Evolutionary conservation across 306 rosid species (phyloP).

Genomic region (Vigna reflexopilosa): DNA sequence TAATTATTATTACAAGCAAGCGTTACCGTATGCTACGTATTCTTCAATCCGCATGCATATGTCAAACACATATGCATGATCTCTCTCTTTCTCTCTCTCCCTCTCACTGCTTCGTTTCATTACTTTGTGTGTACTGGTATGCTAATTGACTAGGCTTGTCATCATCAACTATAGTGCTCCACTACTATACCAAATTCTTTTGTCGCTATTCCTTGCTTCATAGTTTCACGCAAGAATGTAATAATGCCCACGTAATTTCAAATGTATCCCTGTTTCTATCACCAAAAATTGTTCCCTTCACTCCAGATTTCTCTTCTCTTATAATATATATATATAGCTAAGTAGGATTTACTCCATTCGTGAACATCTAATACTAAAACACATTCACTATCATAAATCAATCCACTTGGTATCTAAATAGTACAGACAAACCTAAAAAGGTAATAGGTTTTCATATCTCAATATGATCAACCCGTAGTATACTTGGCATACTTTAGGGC

Average conservation of each 20-base stretch:
- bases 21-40: neutral
- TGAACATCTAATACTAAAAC: neutral
- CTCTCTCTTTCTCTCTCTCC: no score
- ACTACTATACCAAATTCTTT: neutral
- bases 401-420: neutral
- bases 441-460: constrained; percentile 15
- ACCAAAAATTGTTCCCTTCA: neutral
- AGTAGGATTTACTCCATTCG: neutral
- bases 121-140: neutral
- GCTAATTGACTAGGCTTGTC: neutral
- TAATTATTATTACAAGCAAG: constrained; percentile 2
- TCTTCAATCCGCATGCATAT: constrained; percentile 3
- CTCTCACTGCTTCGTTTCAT: neutral
- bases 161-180: constrained; percentile 17
- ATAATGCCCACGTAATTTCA: neutral
- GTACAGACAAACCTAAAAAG: constrained; percentile 23
- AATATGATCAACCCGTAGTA: constrained; percentile 16
- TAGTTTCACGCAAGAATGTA: neutral
- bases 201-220: neutral
- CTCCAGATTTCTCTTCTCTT: no score
- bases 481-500: constrained; percentile 14
- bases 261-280: neutral
- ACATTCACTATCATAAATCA: neutral
- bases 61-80: neutral
- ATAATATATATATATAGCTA: neutral